A percentile compares a stretch with the other conserved stretches of the same genome.
These are phyloP conservation scores for Plasmodium coatneyi DNA, from an alignment of 169 alveolate species.

Conservation along the genomic window DNA sequence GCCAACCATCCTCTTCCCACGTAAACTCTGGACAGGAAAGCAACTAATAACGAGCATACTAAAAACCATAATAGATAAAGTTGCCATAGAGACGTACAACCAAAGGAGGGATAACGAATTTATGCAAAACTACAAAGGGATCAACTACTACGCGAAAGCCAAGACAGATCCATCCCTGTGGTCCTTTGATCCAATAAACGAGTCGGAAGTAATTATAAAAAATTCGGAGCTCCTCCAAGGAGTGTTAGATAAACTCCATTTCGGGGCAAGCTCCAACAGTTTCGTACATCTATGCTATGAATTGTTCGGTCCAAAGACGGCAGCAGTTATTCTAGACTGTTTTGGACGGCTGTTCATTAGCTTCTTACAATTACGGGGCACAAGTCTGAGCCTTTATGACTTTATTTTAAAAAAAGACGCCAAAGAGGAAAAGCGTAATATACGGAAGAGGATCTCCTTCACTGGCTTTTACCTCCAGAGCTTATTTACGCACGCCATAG, in stretches of 20 bases:
- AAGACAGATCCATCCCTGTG: constrained; percentile 92
- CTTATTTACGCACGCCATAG: constrained; percentile 75
- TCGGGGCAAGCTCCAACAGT: constrained; percentile 97
- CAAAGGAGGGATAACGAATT: constrained; percentile 77
- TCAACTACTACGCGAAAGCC: constrained; percentile 82
- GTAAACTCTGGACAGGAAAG: constrained; percentile 97
- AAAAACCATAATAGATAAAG: constrained; percentile 85
- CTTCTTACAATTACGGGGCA: constrained; percentile 93
- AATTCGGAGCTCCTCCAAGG: constrained; percentile 96
- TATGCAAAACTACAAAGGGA: constrained; percentile 81
- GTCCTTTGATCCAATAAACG: constrained; percentile 88
- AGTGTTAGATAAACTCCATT: constrained; percentile 96
- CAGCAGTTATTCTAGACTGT: constrained; percentile 94
- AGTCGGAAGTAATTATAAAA: constrained; percentile 85
- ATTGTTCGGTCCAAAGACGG: constrained; percentile 93
- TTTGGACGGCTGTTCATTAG: constrained; percentile 93
- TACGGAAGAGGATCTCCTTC: constrained; percentile 80
- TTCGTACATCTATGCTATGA: constrained; percentile 95
- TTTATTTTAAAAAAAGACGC: constrained; percentile 89
- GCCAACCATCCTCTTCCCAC: constrained; percentile 96
- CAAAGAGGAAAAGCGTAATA: constrained; percentile 86
- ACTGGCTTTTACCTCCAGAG: constrained; percentile 82
- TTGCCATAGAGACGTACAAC: constrained; percentile 77
- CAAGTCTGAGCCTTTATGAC: constrained; percentile 96
- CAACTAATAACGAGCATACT: constrained; percentile 88